Base-by-base conservation (phyloP, 2,329 filamentous ascomycete genomes). In the Laburnicola sp. region DNA sequence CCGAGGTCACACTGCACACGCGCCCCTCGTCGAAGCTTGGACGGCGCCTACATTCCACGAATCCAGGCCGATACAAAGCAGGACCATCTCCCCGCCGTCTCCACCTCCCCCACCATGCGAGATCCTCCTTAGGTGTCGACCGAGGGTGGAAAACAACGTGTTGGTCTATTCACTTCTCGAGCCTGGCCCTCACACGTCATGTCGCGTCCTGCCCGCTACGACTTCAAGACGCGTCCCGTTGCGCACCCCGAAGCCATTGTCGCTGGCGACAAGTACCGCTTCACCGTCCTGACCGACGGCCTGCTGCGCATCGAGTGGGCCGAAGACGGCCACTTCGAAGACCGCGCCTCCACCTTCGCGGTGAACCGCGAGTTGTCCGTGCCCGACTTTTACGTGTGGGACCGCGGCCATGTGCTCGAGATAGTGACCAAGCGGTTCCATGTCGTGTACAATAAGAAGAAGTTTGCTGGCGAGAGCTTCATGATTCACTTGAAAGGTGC, bases 271-370 rank as follows among this genome's bases (percentile, higher is more conserved):
- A 74, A 79, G 41, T 86, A 82, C 66, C 80, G 84, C 47, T 86
- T 86, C 64, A 85, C 80, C 6, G 57, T 86, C 40, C 74, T 87
- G 41, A 79, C 76, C 7, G 78, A 84, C 44, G 74, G 78, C 2
- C 72, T 86, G 2, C 56, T 86, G 26, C 80, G 84, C 28, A 85
- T 82, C 54, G 84, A 86, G 69, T 87, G 82, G 82, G 78, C 83
- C 0, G 72, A 76, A 8, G 83, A 86, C 54, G 77, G 79, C 42
- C 62, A 72, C 30, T 87, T 86, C 58, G 84, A 86, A 62, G 83
- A 87, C 62, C 78, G 83, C 3, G 80, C 82, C 0, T 86, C 82
- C 0, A 81, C 80, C 7, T 83, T 86, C 62, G 84, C 83, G n/a
- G 74, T 82, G 49, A 80, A 82, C 55, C 76, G 84, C 25, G 67